These are phyloP conservation scores for Ceratocystis cubensis DNA, from an alignment of 2,329 filamentous ascomycete species.

Conservation along the genomic window DNA sequence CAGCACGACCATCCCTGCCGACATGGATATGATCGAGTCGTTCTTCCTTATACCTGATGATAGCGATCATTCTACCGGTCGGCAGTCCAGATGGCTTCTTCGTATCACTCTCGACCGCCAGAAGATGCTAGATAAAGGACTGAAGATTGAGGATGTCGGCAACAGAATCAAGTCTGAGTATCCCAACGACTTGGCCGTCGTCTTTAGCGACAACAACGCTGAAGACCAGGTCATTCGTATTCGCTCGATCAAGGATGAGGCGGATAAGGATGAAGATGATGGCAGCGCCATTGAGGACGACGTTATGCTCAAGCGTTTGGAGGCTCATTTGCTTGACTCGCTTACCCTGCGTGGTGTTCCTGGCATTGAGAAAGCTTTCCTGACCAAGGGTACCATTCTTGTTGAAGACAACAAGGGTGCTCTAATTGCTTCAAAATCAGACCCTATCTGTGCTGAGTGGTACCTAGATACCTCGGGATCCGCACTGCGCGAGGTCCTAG, in stretches of 20 bases:
- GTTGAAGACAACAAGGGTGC: slow-evolving; percentile 57
- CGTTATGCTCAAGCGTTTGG: slow-evolving; percentile 81
- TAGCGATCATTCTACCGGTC: slow-evolving; percentile 50
- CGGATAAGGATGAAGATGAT: slow-evolving; percentile 63
- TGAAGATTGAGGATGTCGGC: slow-evolving; percentile 85
- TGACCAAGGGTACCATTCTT: slow-evolving; percentile 66
- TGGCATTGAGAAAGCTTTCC: slow-evolving; percentile 82
- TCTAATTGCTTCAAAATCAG: slow-evolving; percentile 59
- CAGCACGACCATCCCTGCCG: slow-evolving; percentile 71
- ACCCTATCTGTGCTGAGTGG: slow-evolving; percentile 75
- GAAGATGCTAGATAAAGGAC: slow-evolving; percentile 86
- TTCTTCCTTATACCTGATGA: slow-evolving; percentile 72
- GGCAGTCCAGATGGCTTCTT: slow-evolving; percentile 88
- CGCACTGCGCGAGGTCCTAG: slow-evolving; percentile 68
- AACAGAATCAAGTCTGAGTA: slow-evolving; percentile 82
- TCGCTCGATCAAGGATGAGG: slow-evolving; percentile 58
- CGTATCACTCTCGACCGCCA: slow-evolving; percentile 87
- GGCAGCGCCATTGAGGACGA: slow-evolving; percentile 67
- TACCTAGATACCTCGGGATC: slow-evolving; percentile 92
- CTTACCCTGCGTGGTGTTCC: slow-evolving; percentile 81
- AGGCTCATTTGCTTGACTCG: slow-evolving; percentile 81
- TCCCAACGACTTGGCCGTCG: slow-evolving; percentile 70
- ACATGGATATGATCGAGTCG: slow-evolving; percentile 45
- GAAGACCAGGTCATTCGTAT: slow-evolving; percentile 91
- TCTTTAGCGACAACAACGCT: slow-evolving; percentile 97